phyloP scores from a whole-genome alignment of 2,329 filamentous ascomycete species.

The Teratosphaeria gauchensis region DNA sequence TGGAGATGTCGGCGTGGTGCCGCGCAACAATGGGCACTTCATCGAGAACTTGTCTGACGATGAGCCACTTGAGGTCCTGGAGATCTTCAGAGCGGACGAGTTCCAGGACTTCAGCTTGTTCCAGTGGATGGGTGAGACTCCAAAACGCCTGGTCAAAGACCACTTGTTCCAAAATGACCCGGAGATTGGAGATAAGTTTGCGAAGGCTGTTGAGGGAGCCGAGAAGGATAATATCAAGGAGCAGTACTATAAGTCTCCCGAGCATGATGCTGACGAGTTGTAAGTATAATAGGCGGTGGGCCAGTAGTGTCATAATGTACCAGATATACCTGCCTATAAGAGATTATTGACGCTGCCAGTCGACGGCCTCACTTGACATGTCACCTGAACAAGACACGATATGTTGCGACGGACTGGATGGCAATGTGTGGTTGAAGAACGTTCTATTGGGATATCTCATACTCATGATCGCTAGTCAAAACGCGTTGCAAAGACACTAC shows the following conservation, averaged over 20 bases:
- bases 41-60: constrained; percentile 70
- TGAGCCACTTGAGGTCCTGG: constrained; percentile 64
- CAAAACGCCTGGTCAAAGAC: constrained; percentile 52
- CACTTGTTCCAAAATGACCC: constrained; percentile 55
- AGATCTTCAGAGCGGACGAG: constrained; percentile 56
- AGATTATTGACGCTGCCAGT: too few species aligned
- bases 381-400: too few species aligned
- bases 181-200: constrained; percentile 53
- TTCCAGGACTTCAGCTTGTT: constrained; percentile 66
- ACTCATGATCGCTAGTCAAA: neutral
- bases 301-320: neutral
- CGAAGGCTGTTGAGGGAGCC: constrained; percentile 51
- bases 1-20: constrained; percentile 69
- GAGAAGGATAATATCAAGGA: constrained; percentile 41
- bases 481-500: neutral
- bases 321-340: neutral
- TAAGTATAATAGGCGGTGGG: neutral
- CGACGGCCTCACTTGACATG: too few species aligned
- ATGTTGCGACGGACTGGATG: too few species aligned
- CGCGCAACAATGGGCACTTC: constrained; percentile 68
- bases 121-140: constrained; percentile 67
- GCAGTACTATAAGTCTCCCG: constrained; percentile 10
- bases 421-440: neutral
- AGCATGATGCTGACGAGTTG: neutral
- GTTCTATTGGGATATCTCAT: neutral